phyloP scores from a whole-genome alignment of 2,329 filamentous ascomycete species.

The Didymella pinodella region DNA sequence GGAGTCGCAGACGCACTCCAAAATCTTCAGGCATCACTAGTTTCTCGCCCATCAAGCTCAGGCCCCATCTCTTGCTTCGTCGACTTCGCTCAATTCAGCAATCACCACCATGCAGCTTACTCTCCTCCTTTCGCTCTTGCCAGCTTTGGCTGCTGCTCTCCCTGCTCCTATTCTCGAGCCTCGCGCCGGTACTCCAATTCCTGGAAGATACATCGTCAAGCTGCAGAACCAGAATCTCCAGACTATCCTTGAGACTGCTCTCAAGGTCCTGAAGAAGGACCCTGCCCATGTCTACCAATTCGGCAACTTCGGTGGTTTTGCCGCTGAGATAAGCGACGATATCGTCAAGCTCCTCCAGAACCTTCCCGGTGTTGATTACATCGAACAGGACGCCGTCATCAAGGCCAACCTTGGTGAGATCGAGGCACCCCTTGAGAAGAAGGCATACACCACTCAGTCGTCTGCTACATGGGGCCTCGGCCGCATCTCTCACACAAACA shows the following conservation, averaged over 20 bases:
- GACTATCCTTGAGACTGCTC: conserved; percentile 36
- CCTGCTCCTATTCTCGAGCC: conserved; percentile 52
- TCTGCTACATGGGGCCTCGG: conserved; percentile 54
- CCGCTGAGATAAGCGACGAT: conserved; percentile 46
- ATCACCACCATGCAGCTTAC: conserved; percentile 51
- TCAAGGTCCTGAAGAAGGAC: conserved; percentile 37
- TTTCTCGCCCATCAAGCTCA: conserved; percentile 33
- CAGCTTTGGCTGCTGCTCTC: conserved; percentile 44
- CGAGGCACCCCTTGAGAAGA: conserved; percentile 34
- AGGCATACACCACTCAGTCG: conserved; percentile 50
- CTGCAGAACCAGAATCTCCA: conserved; percentile 50
- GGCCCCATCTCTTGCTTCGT: conserved; percentile 24
- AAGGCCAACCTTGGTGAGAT: conserved; percentile 37
- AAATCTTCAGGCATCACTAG: conserved; percentile 37
- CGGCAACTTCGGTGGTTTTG: conserved; percentile 51
- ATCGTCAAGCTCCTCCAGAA: conserved; percentile 40
- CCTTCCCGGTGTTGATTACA: conserved; percentile 48
- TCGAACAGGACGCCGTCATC: conserved; percentile 52
- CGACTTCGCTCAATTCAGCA: conserved; percentile 17
- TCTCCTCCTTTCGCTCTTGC: conserved; percentile 50
- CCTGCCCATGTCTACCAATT: conserved; percentile 50
- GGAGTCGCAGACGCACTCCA: not conserved
- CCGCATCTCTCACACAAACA: conserved; percentile 49
- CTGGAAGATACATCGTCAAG: conserved; percentile 58
- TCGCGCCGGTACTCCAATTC: conserved; percentile 48